Conservation (phyloP, 2,329 filamentous ascomycete genomes). For the Saccharata proteae region DNA sequence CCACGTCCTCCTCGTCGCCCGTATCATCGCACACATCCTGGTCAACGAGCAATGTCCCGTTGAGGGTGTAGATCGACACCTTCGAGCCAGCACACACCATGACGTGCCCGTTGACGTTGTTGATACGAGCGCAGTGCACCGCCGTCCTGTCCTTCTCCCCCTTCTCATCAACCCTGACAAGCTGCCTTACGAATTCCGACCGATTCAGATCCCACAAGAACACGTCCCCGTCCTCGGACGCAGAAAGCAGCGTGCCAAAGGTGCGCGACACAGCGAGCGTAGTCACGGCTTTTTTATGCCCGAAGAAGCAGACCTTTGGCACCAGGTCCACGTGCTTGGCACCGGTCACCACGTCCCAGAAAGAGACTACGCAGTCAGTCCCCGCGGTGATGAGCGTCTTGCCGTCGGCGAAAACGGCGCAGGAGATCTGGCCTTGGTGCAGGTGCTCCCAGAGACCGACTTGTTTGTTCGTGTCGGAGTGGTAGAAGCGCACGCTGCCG, state of each 20-base stretch:
- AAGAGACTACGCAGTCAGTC: slow-evolving; percentile 79
- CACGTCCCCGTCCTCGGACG: slow-evolving; percentile 68
- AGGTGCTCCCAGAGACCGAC: slow-evolving; percentile 88
- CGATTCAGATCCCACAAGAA: slow-evolving; percentile 93
- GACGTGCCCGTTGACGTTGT: slow-evolving; percentile 84
- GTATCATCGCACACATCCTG: slow-evolving; percentile 60
- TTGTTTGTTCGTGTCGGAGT: slow-evolving; percentile 67
- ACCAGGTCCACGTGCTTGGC: slow-evolving; percentile 62
- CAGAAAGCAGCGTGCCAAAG: slow-evolving; percentile 78
- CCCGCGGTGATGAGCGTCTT: slow-evolving; percentile 85
- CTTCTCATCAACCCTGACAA: slow-evolving; percentile 27
- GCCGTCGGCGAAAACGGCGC: slow-evolving; percentile 74
- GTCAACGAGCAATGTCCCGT: slow-evolving; percentile 70
- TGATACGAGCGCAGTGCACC: slow-evolving; percentile 60
- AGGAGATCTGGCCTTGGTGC: slow-evolving; percentile 80
- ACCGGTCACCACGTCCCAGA: slow-evolving; percentile 59
- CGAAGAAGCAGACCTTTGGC: slow-evolving; percentile 71
- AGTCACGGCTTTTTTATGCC: slow-evolving; percentile 74
- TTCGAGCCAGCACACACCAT: slow-evolving; percentile 67
- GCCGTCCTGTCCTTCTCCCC: too few relatives aligned
- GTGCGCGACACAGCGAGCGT: slow-evolving; percentile 75
- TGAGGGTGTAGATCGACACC: slow-evolving; percentile 72
- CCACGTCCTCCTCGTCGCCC: slow-evolving; percentile 52
- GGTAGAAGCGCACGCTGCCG: slow-evolving; percentile 82
- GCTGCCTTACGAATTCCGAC: slow-evolving; percentile 63